phyloP scores from a whole-genome alignment of 23 red algal species.

The Gracilaria vermiculophylla region DNA sequence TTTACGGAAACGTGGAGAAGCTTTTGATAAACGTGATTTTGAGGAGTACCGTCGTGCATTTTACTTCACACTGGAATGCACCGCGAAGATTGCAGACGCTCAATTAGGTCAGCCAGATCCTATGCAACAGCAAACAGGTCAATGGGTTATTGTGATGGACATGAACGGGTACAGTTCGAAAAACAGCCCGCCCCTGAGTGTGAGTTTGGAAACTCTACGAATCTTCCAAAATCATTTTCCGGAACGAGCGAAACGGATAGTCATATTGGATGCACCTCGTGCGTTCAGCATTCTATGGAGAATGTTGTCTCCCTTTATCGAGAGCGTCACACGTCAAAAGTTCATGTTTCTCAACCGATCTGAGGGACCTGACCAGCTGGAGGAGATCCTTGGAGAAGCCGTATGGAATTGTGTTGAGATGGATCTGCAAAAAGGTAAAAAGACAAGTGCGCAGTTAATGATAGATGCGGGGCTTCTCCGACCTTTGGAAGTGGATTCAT shows the following conservation, averaged over 20 bases:
- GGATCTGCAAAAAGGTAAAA: constrained; percentile 22
- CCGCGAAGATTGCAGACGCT: constrained; percentile 29
- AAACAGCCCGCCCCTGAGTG: constrained; percentile 38
- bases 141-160: constrained; percentile 59
- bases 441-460: constrained; percentile 31
- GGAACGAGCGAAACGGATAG: constrained; percentile 42
- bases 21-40: constrained; percentile 39
- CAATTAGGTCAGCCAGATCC: background rate
- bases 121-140: background rate
- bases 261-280: constrained; percentile 31
- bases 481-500: background rate
- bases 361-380: background rate
- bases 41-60: constrained; percentile 50
- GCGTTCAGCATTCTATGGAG: constrained; percentile 41
- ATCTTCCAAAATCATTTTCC: constrained; percentile 61
- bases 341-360: constrained; percentile 21
- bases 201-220: constrained; percentile 37
- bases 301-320: constrained; percentile 28
- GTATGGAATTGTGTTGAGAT: constrained; percentile 34
- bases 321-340: constrained; percentile 28
- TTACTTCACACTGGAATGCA: constrained; percentile 40
- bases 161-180: constrained; percentile 52
- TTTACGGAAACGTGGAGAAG: constrained; percentile 33
- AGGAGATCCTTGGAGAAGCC: background rate
- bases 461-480: constrained; percentile 12